Base-by-base conservation (phyloP, 345 rosid genomes). In the Stellera chamaejasme region DNA sequence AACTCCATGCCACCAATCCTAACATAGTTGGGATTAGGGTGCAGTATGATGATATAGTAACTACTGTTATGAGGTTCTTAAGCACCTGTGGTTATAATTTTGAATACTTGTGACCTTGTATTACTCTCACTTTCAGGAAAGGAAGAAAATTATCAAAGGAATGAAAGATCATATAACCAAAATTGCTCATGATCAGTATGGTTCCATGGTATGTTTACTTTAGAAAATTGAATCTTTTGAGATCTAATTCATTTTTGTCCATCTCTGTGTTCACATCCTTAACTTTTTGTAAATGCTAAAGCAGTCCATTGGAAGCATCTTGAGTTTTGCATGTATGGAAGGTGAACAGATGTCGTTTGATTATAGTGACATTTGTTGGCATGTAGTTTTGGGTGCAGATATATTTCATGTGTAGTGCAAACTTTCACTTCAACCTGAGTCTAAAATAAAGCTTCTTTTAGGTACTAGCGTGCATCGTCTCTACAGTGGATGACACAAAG, bases 401-500 rank as follows among this genome's bases (percentile, higher is more conserved):
- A 32, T 32, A 32, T 32, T 8, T 32, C 9, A 19, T 19, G 23
- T 19, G 23, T 19, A 1, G 23, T 19, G 23, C 23, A 48, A 13
- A 45, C 39, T 36, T 69, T 57, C 48, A 23, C 45, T 25, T 10
- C 14, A 58, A 55, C 54, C 51, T 65, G 39, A 3, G 26, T 59
- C 50, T 3, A 62, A 23, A 55, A 50, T 43, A 13, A 19, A 49
- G 52, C 52, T 64, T 49, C 45, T 70, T 61, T 65, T 63, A 90
- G 96, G 97, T 94, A 41, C 96, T 90, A n/a, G 70, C 80, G 36
- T 68, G 81, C 62, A 64, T 94, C 58, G 57, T 87, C 56, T 83
- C 97, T 42, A 63, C 68, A 58, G 86, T 87, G 52, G 99, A 90
- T 79, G 97, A 94, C 81, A 90, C 99, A 69, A 94, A 83, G 74